Base-by-base conservation (phyloP, 805 yeast genomes). In the Metschnikowia peoriensis region DNA sequence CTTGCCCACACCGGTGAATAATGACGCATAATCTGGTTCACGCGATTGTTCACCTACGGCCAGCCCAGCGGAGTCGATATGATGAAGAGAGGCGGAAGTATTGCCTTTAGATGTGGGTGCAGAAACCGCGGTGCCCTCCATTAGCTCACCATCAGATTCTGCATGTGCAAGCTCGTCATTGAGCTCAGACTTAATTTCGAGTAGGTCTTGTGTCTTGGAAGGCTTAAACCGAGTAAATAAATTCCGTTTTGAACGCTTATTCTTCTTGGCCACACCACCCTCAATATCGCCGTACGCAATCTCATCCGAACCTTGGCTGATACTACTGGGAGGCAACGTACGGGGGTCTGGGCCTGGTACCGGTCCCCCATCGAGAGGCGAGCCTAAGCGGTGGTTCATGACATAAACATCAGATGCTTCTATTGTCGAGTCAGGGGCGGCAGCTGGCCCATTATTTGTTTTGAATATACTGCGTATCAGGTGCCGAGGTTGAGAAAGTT, bases 21-120 rank as follows among this genome's bases (percentile, higher is more conserved):
- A 64, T 6, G 78, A 77, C 3, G 72, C 78, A 57, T 75, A 75
- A 57, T 75, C 74, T 2, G 78, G 78, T 49, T 68, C 73, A 29
- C 49, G 53, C 5, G 38, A 8, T 12, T 17, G n/a, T 5, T 48
- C 51, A 10, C 15, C 52, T n/a, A 37, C 29, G 11, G 38, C 47
- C 52, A 49, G 57, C 17, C 49, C 52, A 15, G 48, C 50, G 22
- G 58, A 52, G 37, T 42, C 55, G 7, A 44, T 43, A 16, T 44
- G 38, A n/a, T 46, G 44, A 11, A 55, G 49, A 2, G 54, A 40
- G n/a, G 41, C 28, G 22, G 50, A n/a, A n/a, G 46, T 34, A 10
- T 22, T 22, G 22, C n/a, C 39, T 16, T 28, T 27, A 2, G 50
- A 9, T 34, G 41, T 22, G 4, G 22, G 22, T 4, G 22, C 22